Base-by-base conservation (phyloP, 805 yeast genomes). In the Lipomyces kockii region DNA sequence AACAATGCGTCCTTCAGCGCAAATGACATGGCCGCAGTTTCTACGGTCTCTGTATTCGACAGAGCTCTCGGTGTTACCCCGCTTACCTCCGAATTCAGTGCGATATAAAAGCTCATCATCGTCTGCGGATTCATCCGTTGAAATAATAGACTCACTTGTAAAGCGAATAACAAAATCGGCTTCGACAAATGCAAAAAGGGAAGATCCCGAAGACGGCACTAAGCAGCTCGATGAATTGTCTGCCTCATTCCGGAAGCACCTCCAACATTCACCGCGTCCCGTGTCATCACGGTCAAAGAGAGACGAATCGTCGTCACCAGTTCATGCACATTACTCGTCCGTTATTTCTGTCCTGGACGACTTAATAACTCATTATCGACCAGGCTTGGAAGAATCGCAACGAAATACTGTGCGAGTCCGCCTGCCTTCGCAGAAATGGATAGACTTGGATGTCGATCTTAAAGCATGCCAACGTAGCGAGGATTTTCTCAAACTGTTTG, bases 371-470 rank as follows among this genome's bases (percentile, higher is more conserved):
- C 22, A 22, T 37, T 35, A 56, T 20, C 25, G 54, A 6, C 61
- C 61, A 20, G 61, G 61, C 5, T n/a, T 58, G 61, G 61, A 22
- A 12, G 37, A 37, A 22, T 39, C 37, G 25, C 55, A 22, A 3
- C 39, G 59, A 14, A 29, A 20, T 39, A 17, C 60, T 7, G 20
- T 27, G 2, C 20, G 20, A 9, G 43, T 39, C 27, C 57, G 35
- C 9, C 58, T 58, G n/a, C 63, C 66, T 12, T 29, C 43, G 14
- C 59, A 63, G 37, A 59, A 63, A 43, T 60, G 66, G 66, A 32
- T 35, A 20, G 14, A 17, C 14, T 3, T 58, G 56, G 55, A n/a
- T 12, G 39, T 52, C 17, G 62, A 62, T 3, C 14, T 59, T 29
- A 56, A 43, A 20, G 58, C 60, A 20, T 66, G 67, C n/a, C 34